These are phyloP conservation scores for Blastobotrys robertii DNA, from an alignment of 805 yeast species.

Conservation along the genomic window DNA sequence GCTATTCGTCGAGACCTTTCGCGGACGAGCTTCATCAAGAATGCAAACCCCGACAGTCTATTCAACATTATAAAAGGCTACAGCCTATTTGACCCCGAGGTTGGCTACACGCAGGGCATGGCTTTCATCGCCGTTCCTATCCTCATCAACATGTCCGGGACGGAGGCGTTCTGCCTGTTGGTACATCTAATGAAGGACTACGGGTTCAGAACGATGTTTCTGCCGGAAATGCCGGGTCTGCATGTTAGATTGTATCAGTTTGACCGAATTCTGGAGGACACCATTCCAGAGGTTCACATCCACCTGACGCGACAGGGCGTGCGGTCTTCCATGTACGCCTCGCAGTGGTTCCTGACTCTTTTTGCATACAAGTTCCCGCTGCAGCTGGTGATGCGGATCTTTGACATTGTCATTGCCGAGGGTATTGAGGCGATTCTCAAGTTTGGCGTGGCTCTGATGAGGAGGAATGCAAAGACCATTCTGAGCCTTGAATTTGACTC, in stretches of 20 bases:
- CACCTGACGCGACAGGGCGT: slow-evolving; percentile 84
- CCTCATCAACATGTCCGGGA: slow-evolving; percentile 66
- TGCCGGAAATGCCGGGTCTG: slow-evolving; percentile 91
- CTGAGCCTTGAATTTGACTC: slow-evolving; percentile 63
- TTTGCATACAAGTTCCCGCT: slow-evolving; percentile 94
- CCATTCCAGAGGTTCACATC: slow-evolving; percentile 57
- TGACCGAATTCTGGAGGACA: slow-evolving; percentile 75
- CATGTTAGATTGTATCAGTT: slow-evolving; percentile 80
- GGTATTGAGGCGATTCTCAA: slow-evolving; percentile 82
- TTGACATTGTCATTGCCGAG: slow-evolving; percentile 81
- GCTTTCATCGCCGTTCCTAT: slow-evolving; percentile 85
- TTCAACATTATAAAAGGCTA: slow-evolving; percentile 75
- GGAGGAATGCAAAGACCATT: slow-evolving; percentile 52
- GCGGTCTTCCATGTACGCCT: slow-evolving; percentile 89
- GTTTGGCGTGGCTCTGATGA: slow-evolving; percentile 74
- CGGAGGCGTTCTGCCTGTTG: slow-evolving; percentile 76
- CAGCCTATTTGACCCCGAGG: slow-evolving; percentile 78
- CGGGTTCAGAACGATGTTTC: slow-evolving; percentile 63
- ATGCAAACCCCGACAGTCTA: slow-evolving; percentile 41
- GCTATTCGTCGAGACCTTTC: slow-evolving; percentile 73
- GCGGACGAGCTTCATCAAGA: slow-evolving; percentile 74
- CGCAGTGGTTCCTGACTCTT: slow-evolving; percentile 94
- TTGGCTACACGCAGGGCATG: slow-evolving; percentile 98
- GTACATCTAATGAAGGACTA: slow-evolving; percentile 79
- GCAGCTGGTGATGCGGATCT: slow-evolving; percentile 76